Evolutionary conservation across 768 basidiomycete genomes (phyloP).

Genomic region (Scleroderma bovista): DNA sequence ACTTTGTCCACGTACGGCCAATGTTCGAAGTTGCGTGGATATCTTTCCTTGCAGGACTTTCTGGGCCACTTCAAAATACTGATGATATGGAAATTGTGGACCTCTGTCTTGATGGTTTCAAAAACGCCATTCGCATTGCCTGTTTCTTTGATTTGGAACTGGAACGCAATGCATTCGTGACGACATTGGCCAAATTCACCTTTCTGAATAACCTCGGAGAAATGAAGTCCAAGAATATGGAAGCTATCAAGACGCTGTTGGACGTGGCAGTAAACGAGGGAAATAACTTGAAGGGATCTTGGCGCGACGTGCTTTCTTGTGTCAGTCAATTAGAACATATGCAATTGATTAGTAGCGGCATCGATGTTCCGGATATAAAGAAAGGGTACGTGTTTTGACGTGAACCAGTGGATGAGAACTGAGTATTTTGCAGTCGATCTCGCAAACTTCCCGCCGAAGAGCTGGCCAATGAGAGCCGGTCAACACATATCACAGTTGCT

Average conservation of each 20-base stretch:
- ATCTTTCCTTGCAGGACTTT: slow-evolving; percentile 91
- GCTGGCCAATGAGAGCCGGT: slow-evolving; percentile 92
- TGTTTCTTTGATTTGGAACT: slow-evolving; percentile 97
- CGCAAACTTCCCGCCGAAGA: slow-evolving; percentile 83
- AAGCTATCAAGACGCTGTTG: slow-evolving; percentile 91
- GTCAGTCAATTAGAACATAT: slow-evolving; percentile 98
- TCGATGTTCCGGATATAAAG: slow-evolving; percentile 75
- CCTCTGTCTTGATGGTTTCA: slow-evolving; percentile 92
- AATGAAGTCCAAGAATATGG: slow-evolving; percentile 99
- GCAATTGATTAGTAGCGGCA: slow-evolving; percentile 92
- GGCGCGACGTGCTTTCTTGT: slow-evolving; percentile 94
- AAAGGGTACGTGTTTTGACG: slow-evolving; percentile 58
- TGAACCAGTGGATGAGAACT: slow-evolving; percentile 1
- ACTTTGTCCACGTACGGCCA: slow-evolving; percentile 92
- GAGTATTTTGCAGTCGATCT: slow-evolving; percentile 26
- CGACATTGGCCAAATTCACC: slow-evolving; percentile 93
- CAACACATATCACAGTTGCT: slow-evolving; percentile 96
- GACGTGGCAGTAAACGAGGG: slow-evolving; percentile 97
- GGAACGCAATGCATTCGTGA: slow-evolving; percentile 97
- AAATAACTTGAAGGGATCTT: slow-evolving; percentile 90
- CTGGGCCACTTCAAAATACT: slow-evolving; percentile 90
- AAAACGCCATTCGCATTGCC: slow-evolving; percentile 92
- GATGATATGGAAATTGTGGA: slow-evolving; percentile 92
- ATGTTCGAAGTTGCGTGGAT: slow-evolving; percentile 99
- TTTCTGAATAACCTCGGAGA: slow-evolving; percentile 97